Conservation (phyloP, 495 filamentous ascomycete genomes). For the Polyplosphaeria fusca region DNA sequence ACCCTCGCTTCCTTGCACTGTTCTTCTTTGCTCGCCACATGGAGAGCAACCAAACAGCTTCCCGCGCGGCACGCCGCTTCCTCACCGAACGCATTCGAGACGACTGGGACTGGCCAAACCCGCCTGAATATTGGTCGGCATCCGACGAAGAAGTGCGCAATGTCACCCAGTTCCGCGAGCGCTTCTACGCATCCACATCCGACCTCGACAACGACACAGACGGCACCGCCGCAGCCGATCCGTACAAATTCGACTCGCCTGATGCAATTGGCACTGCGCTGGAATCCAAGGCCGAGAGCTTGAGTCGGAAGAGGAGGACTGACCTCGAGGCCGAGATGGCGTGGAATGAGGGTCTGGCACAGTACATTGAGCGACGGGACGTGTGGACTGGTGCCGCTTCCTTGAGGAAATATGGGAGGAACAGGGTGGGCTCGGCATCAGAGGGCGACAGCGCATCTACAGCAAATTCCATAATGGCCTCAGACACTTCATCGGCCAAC, state of each 20-base stretch:
- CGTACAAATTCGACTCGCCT: slow-evolving; percentile 64
- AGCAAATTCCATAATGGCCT: not conserved
- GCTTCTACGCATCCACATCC: slow-evolving; percentile 39
- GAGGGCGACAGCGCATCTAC: not conserved
- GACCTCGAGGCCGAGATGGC: slow-evolving; percentile 67
- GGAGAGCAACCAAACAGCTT: slow-evolving; percentile 25
- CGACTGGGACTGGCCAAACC: slow-evolving; percentile 52
- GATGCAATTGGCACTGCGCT: slow-evolving; percentile 53
- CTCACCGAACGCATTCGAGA: slow-evolving; percentile 54
- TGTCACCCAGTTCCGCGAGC: slow-evolving; percentile 42
- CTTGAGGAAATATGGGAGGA: slow-evolving; percentile 17
- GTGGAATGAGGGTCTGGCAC: slow-evolving; percentile 79
- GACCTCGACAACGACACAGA: slow-evolving; percentile 14
- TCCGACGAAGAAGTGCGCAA: slow-evolving; percentile 37
- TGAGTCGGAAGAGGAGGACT: slow-evolving; percentile 58
- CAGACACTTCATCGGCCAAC: not conserved
- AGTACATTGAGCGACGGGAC: slow-evolving; percentile 71
- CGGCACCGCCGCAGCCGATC: slow-evolving; percentile 26
- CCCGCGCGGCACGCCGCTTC: slow-evolving; percentile 38
- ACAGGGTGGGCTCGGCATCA: not conserved
- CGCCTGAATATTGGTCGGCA: slow-evolving; percentile 42
- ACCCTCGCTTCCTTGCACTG: no score
- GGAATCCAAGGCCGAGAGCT: slow-evolving; percentile 41
- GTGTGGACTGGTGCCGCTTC: slow-evolving; percentile 76
- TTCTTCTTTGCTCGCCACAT: no score